A percentile compares a stretch with the other conserved stretches of the same genome.
Conservation (phyloP, 257 asterid genomes). For the Voacanga thouarsii region DNA sequence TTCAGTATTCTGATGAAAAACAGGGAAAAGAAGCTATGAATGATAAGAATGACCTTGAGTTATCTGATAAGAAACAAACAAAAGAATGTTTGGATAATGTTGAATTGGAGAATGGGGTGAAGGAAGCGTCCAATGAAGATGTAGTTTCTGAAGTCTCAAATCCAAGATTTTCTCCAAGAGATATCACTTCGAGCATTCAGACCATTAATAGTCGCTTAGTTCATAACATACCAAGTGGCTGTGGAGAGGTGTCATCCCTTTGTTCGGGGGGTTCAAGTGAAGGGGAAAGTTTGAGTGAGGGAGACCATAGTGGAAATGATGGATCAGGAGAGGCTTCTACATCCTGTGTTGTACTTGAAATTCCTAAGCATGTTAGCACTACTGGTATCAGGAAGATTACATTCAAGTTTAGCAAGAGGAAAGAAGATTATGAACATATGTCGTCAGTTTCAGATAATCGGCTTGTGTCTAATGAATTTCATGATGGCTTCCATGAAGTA, state of each 20-base stretch:
- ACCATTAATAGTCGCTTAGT: slow-evolving; percentile 46
- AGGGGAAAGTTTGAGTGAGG: slow-evolving; percentile 53
- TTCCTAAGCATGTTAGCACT: slow-evolving; percentile 85
- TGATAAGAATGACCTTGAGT: slow-evolving; percentile 25
- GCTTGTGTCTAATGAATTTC: slow-evolving; percentile 34
- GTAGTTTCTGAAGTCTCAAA: slow-evolving; percentile 77
- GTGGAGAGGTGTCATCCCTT: slow-evolving; percentile 71
- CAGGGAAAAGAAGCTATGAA: slow-evolving; percentile 17
- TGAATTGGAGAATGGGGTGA: slow-evolving; percentile 42
- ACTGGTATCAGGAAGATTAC: slow-evolving; percentile 93
- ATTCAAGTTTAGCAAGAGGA: slow-evolving; percentile 83
- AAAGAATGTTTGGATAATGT: slow-evolving; percentile 28
- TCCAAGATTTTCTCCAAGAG: slow-evolving; percentile 72
- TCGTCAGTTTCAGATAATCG: slow-evolving; percentile 35
- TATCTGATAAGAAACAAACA: slow-evolving; percentile 18
- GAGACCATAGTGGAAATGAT: slow-evolving; percentile 43
- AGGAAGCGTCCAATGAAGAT: slow-evolving; percentile 83
- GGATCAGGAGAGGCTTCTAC: slow-evolving; percentile 45
- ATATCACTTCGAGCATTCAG: slow-evolving; percentile 48
- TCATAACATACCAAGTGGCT: slow-evolving; percentile 50
- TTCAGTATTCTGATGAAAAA: slow-evolving; percentile 26
- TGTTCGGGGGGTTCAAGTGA: slow-evolving; percentile 46
- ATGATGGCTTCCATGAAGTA: slow-evolving; percentile 33
- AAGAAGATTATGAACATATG: slow-evolving; percentile 41
- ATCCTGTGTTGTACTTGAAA: slow-evolving; percentile 80